These are phyloP conservation scores for Tuber indicum DNA, from an alignment of 495 filamentous ascomycete genomes.

Conservation along the genomic window DNA sequence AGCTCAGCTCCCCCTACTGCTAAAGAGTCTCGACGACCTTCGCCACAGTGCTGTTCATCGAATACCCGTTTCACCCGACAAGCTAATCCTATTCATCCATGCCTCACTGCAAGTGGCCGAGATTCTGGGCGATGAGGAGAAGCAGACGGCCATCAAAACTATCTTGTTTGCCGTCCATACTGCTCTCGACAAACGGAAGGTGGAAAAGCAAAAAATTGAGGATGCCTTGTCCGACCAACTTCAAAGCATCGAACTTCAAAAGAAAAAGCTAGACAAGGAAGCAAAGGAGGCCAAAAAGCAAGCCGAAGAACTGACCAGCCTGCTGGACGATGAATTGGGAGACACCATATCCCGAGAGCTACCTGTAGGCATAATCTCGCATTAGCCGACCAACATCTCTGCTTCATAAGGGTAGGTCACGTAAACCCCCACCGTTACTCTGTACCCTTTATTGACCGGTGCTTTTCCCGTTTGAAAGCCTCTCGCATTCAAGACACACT, in stretches of 20 bases:
- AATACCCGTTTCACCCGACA: constrained; percentile 6
- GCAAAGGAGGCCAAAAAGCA: neutral
- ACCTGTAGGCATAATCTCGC: neutral
- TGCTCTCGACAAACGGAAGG: neutral
- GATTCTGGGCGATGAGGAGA: constrained; percentile 14
- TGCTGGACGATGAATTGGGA: neutral
- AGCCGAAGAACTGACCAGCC: neutral
- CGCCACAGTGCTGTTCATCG: constrained; percentile 16
- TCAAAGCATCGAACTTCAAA: constrained; percentile 13
- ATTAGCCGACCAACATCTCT: neutral
- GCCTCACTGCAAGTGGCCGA: neutral
- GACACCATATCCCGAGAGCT: neutral
- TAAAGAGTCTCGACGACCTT: constrained; percentile 22
- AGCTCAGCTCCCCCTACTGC: constrained; percentile 4
- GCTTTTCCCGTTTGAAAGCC: neutral
- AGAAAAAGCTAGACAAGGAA: constrained; percentile 1
- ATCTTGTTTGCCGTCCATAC: constrained; percentile 12
- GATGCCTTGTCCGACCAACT: neutral
- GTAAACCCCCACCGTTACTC: neutral
- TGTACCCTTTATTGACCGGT: neutral
- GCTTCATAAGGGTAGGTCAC: neutral
- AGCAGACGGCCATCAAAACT: neutral
- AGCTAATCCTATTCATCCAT: constrained; percentile 13
- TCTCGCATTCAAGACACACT: neutral
- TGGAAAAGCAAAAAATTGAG: constrained; percentile 3